Conservation (phyloP, 805 yeast genomes). For the Sugiyamaella mastotermitis region DNA sequence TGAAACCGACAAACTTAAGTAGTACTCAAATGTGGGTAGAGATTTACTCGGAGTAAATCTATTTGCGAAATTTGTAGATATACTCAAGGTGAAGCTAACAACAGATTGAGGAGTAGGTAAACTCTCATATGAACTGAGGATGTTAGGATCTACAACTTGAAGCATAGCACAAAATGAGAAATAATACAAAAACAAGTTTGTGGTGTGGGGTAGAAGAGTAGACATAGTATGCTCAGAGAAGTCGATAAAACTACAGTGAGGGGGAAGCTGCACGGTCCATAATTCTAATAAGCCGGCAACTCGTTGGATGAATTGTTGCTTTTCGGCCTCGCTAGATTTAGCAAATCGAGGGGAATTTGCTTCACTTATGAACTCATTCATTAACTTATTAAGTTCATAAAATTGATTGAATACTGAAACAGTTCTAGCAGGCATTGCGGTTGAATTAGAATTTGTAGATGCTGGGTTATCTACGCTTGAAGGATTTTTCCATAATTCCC, state of each 20-base stretch:
- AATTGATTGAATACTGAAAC: conserved; percentile 6
- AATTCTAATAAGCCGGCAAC: conserved; percentile 3
- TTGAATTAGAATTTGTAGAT: not conserved
- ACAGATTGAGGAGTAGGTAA: conserved; percentile 5
- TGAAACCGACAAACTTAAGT: conserved; percentile 6
- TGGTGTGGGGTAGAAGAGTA: conserved; percentile 6
- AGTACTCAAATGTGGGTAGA: conserved; percentile 11
- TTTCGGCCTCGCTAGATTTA: conserved; percentile 1
- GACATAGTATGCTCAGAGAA: conserved; percentile 1
- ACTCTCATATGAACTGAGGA: not conserved
- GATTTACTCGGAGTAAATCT: conserved; percentile 7
- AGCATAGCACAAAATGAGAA: conserved; percentile 7
- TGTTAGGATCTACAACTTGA: conserved; percentile 5
- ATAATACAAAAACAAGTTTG: conserved; percentile 5
- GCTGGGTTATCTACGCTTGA: not conserved
- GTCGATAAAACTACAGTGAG: conserved; percentile 3
- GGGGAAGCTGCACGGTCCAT: conserved; percentile 3
- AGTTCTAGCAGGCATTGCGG: conserved; percentile 5
- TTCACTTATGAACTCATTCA: conserved; percentile 8
- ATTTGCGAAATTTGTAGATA: not conserved
- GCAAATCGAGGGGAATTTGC: conserved; percentile 6
- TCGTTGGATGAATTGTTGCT: not conserved
- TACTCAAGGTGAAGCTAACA: conserved; percentile 3
- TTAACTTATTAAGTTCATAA: conserved; percentile 4
- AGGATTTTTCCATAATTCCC: conserved; percentile 10